phyloP scores from a whole-genome alignment of 2,329 filamentous ascomycete genomes.

The Fusarium papillatum region DNA sequence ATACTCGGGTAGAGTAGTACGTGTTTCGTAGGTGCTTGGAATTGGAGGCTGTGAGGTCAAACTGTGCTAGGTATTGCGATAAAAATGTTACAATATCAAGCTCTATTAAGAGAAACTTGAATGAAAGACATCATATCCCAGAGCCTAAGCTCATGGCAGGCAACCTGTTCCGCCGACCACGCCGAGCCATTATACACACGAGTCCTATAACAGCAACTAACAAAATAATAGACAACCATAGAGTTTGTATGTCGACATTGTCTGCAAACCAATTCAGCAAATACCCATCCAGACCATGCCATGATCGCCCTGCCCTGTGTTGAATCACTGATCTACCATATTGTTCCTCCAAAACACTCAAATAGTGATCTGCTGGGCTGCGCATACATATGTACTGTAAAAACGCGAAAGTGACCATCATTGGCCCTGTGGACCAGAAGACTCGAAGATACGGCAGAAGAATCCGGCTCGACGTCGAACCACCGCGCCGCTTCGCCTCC shows the following conservation, averaged over 20 bases:
- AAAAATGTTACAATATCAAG: no score
- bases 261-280: neutral
- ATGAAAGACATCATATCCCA: neutral
- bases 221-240: neutral
- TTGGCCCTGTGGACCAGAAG: neutral
- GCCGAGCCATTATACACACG: neutral
- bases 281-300: neutral
- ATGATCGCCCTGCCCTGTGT: neutral
- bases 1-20: no score
- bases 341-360: neutral
- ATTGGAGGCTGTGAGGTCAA: no score
- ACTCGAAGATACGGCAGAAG: neutral
- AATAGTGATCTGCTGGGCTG: neutral
- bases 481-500: neutral
- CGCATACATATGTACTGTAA: neutral
- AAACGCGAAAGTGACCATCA: neutral
- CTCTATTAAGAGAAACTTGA: no score
- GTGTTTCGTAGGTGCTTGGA: no score
- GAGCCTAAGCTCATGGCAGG: constrained; percentile 58
- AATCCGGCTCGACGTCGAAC: neutral
- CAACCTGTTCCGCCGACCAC: constrained; percentile 50
- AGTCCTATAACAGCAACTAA: neutral
- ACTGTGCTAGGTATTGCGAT: no score
- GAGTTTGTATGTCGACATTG: neutral
- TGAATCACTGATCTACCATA: neutral